phyloP scores from a whole-genome alignment of 331 rosid species.

The Quercus phellos region DNA sequence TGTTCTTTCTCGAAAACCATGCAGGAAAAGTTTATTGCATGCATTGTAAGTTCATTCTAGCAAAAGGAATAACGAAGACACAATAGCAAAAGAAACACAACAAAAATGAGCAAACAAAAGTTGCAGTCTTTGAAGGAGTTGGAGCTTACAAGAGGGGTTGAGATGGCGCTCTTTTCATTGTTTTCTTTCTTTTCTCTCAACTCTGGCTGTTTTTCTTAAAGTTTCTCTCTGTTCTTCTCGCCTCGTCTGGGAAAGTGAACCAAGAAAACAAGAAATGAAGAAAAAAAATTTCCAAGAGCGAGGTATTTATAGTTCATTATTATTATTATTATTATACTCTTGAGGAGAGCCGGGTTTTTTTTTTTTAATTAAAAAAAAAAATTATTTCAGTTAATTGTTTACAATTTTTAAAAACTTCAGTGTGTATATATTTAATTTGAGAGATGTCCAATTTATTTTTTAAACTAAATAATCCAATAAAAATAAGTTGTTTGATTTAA shows the following conservation, averaged over 20 bases:
- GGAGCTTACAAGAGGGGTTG: conserved; percentile 12
- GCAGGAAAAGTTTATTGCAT: background rate
- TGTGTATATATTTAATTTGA: too few species aligned
- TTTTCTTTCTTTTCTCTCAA: background rate
- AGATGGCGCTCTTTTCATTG: conserved; percentile 17
- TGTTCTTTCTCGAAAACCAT: background rate
- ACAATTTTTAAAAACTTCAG: too few species aligned
- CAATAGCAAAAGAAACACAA: background rate
- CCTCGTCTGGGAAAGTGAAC: conserved; percentile 6
- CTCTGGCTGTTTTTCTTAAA: conserved; percentile 11
- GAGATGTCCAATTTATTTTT: too few species aligned
- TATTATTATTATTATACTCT: too few species aligned
- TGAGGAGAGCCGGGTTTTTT: too few species aligned
- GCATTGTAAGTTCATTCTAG: background rate
- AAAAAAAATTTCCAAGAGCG: background rate
- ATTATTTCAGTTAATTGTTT: too few species aligned
- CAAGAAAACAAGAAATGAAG: background rate
- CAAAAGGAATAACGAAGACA: background rate
- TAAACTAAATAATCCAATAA: too few species aligned
- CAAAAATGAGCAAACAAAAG: background rate
- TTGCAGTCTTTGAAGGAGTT: background rate
- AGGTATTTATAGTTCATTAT: background rate
- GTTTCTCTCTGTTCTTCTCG: background rate
- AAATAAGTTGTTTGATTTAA: too few species aligned
- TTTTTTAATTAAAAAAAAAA: too few species aligned